These are phyloP conservation scores for Cercospora nicotianae DNA, from an alignment of 2,329 filamentous ascomycete species.

Conservation along the genomic window DNA sequence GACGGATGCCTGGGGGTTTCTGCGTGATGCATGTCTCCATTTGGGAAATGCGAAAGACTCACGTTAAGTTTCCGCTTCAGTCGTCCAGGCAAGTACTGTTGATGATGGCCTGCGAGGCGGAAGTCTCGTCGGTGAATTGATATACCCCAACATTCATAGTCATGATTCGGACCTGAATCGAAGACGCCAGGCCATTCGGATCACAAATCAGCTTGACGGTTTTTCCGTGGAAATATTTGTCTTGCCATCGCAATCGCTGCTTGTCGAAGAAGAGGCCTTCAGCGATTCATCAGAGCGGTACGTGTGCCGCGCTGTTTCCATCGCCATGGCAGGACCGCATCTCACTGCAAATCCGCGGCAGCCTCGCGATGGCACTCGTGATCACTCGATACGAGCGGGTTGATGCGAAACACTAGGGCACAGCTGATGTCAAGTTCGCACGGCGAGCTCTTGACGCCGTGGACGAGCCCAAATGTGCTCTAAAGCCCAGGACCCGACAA, in stretches of 20 bases:
- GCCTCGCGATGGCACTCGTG: background rate
- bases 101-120: background rate
- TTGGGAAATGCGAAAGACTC: background rate
- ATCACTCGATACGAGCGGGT: background rate
- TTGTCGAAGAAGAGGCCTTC: background rate
- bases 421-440: background rate
- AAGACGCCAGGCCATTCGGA: background rate
- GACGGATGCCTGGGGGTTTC: background rate
- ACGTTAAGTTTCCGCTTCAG: background rate
- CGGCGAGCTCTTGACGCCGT: background rate
- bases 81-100: background rate
- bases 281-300: background rate
- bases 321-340: background rate
- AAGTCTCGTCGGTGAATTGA: background rate
- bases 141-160: background rate
- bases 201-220: background rate
- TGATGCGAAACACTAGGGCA: background rate
- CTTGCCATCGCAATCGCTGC: background rate
- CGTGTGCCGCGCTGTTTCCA: background rate
- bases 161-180: background rate
- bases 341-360: background rate
- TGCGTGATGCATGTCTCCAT: background rate
- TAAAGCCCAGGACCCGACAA: background rate
- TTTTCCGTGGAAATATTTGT: background rate
- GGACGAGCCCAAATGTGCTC: background rate